A percentile compares a stretch with the other conserved stretches of the same genome.
These are phyloP conservation scores for Lenzites betulinus DNA, from an alignment of 768 basidiomycete species.

Conservation along the genomic window DNA sequence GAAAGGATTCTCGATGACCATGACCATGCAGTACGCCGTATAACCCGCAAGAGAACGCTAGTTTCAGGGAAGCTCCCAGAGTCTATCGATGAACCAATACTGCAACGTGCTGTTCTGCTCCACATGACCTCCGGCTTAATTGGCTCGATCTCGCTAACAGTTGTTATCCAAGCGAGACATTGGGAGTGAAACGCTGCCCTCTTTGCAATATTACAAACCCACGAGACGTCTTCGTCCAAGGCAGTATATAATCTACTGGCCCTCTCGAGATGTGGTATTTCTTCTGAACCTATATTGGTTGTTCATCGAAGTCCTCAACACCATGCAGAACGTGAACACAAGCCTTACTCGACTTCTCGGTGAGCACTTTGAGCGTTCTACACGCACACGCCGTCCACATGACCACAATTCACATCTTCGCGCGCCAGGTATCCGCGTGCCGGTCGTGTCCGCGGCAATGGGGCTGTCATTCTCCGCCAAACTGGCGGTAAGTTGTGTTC, in stretches of 20 bases:
- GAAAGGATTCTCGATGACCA: no score
- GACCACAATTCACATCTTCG: not conserved
- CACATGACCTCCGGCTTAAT: no score
- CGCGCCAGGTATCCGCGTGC: constrained; percentile 51
- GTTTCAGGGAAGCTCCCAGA: no score
- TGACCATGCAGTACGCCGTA: no score
- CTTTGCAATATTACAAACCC: not conserved
- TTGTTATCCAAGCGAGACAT: no score
- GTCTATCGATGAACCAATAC: no score
- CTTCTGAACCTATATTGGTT: no score
- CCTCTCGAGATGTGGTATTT: not conserved
- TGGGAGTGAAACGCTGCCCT: not conserved
- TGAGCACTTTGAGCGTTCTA: constrained; percentile 25
- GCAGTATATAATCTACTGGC: not conserved
- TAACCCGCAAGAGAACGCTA: no score
- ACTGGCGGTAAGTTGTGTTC: constrained; percentile 24
- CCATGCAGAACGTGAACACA: constrained; percentile 39
- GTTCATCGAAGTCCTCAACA: constrained; percentile 25
- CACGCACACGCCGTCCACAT: not conserved
- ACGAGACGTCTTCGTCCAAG: not conserved
- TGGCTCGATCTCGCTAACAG: no score
- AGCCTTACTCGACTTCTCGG: constrained; percentile 54
- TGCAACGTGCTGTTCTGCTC: no score
- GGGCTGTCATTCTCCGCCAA: constrained; percentile 64
- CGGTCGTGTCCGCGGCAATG: constrained; percentile 71